Evolutionary conservation across 345 rosid genomes (phyloP).

Genomic region (Dimocarpus longan): DNA sequence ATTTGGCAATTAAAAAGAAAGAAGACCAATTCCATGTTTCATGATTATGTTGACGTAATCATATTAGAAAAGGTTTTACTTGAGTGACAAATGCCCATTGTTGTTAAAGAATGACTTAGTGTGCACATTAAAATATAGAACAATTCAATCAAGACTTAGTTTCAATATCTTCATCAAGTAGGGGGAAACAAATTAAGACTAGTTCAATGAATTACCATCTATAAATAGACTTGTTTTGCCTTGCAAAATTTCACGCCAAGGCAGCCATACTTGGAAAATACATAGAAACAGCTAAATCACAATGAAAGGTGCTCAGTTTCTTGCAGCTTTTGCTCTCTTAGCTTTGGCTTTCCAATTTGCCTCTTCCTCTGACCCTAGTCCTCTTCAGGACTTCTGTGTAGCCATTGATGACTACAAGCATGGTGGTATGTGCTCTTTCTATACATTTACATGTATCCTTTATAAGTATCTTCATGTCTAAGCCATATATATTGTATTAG

Average conservation of each 20-base stretch:
- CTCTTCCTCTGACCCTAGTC: conserved; percentile 30
- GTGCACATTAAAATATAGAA: background rate
- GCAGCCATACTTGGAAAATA: background rate
- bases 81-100: too few species aligned
- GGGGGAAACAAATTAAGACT: background rate
- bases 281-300: background rate
- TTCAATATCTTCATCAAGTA: background rate
- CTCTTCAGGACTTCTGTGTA: conserved; percentile 37
- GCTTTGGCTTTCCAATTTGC: conserved; percentile 7
- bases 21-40: too few species aligned
- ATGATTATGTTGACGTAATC: too few species aligned
- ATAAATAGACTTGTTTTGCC: conserved; percentile 1
- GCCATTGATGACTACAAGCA: conserved; percentile 21
- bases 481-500: background rate
- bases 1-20: too few species aligned
- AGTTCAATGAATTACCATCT: background rate
- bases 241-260: background rate
- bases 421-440: conserved; percentile 11
- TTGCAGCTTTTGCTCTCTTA: conserved; percentile 14
- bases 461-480: background rate
- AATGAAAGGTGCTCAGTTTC: conserved; percentile 17
- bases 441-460: too few species aligned
- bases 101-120: background rate
- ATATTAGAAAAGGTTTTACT: too few species aligned
- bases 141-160: background rate